phyloP scores from a whole-genome alignment of 202 grass and related monocot species.

The Digitaria exilis region DNA sequence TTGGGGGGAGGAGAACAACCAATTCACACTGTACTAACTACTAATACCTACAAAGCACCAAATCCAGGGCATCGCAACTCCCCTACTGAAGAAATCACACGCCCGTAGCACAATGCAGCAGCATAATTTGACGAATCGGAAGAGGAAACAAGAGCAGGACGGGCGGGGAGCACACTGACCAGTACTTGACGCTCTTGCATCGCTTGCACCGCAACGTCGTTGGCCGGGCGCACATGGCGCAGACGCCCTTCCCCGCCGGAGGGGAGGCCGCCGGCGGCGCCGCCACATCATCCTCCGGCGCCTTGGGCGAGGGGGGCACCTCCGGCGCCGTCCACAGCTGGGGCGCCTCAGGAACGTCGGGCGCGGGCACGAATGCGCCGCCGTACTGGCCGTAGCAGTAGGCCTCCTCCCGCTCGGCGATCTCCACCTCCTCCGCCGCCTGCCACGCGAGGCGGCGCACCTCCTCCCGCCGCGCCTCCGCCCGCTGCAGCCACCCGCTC shows the following conservation, averaged over 20 bases:
- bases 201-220: constrained; percentile 66
- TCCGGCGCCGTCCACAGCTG: neutral
- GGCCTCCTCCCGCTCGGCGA: constrained; percentile 49
- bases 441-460: constrained; percentile 53
- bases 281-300: neutral
- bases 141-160: neutral
- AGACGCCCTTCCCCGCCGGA: constrained; percentile 33
- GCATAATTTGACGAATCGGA: constrained; percentile 21
- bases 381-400: constrained; percentile 31
- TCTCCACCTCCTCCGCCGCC: constrained; percentile 56
- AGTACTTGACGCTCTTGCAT: constrained; percentile 94
- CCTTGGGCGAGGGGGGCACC: neutral
- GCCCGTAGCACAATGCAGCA: constrained; percentile 6
- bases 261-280: neutral
- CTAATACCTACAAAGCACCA: neutral
- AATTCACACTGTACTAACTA: neutral
- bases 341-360: neutral
- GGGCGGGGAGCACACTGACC: constrained; percentile 53
- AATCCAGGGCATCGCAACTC: neutral
- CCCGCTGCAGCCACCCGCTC: constrained; percentile 38
- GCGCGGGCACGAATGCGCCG: constrained; percentile 3
- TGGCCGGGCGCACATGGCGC: constrained; percentile 59
- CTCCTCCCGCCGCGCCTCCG: constrained; percentile 58
- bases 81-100: neutral
- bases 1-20: neutral